A percentile compares a stretch with the other conserved stretches of the same genome.
Conservation (phyloP, 2,329 filamentous ascomycete species). For the Dactylellina leptospora region DNA sequence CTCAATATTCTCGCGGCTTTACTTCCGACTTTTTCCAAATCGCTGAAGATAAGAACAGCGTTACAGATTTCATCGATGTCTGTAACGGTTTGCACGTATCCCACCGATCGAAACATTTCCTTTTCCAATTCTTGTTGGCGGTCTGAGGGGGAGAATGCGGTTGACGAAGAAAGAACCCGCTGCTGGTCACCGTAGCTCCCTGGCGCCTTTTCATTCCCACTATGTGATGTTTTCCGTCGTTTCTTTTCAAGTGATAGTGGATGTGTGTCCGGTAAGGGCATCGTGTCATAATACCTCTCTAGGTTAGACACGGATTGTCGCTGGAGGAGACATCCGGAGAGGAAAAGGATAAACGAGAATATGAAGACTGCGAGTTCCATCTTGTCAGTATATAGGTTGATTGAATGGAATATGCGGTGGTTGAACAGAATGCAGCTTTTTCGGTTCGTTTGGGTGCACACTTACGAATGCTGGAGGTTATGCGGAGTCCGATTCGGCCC, state of each 20-base stretch:
- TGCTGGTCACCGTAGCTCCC: constrained; percentile 17
- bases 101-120: constrained; percentile 17
- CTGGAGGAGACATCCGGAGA: constrained; percentile 56
- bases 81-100: constrained; percentile 53
- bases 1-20: constrained; percentile 53
- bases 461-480: constrained; percentile 49
- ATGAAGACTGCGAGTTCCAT: constrained; percentile 52
- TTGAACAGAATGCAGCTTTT: not conserved
- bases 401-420: not conserved
- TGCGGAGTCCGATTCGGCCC: constrained; percentile 49
- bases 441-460: not conserved
- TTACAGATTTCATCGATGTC: constrained; percentile 51
- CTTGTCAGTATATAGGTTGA: not conserved
- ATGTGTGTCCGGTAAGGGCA: constrained; percentile 37
- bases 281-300: constrained; percentile 47
- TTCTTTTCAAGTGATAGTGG: constrained; percentile 35
- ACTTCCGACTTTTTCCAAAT: constrained; percentile 50
- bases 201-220: not conserved
- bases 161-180: constrained; percentile 8
- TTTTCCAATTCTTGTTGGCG: constrained; percentile 13
- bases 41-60: constrained; percentile 53
- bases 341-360: constrained; percentile 56
- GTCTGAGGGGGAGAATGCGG: not conserved
- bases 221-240: constrained; percentile 12
- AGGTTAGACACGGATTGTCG: constrained; percentile 54